Conservation (phyloP, 768 basidiomycete genomes). For the Amanita polypyramis region DNA sequence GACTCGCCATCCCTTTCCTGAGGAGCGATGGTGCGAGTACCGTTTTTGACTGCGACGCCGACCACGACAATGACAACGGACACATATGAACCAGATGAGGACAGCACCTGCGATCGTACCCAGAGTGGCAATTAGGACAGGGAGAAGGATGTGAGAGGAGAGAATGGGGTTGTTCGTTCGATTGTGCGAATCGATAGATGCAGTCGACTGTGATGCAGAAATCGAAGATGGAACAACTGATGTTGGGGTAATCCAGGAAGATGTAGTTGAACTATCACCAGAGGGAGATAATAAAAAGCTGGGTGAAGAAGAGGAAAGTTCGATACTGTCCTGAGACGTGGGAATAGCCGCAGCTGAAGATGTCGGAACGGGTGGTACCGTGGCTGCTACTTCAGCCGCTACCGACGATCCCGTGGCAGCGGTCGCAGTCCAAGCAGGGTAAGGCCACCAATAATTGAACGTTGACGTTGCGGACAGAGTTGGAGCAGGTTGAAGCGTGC, state of each 20-base stretch:
- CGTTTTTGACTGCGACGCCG: neutral
- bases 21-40: conserved; percentile 3
- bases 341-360: neutral
- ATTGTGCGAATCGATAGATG: neutral
- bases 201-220: neutral
- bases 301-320: too few species aligned
- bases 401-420: neutral
- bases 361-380: neutral
- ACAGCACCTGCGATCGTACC: conserved; percentile 21
- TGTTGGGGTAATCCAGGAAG: neutral
- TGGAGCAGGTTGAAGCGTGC: conserved; percentile 1
- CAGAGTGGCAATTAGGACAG: conserved; percentile 19
- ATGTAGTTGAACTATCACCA: neutral
- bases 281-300: neutral
- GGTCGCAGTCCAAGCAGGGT: conserved; percentile 16
- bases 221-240: neutral
- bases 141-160: conserved; percentile 19
- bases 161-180: conserved; percentile 9
- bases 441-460: conserved; percentile 29
- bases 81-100: conserved; percentile 25
- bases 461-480: conserved; percentile 15
- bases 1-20: conserved; percentile 8
- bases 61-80: conserved; percentile 20
- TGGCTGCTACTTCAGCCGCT: neutral
- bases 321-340: neutral